Base-by-base conservation (phyloP, 768 basidiomycete genomes). In the Candolleomyces aberdarensis region DNA sequence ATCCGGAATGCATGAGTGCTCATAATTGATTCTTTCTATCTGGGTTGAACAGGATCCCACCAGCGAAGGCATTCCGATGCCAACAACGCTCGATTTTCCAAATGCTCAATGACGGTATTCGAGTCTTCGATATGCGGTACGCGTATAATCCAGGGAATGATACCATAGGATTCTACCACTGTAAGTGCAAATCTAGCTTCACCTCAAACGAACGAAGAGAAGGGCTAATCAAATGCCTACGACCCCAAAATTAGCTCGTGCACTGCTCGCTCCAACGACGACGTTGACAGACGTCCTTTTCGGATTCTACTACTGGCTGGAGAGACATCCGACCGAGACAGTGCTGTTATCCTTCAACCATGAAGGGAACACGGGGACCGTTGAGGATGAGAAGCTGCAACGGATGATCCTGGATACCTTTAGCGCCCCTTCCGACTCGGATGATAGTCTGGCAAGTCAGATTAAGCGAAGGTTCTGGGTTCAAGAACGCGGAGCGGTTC, bases 91-190 rank as follows among this genome's bases (percentile, higher is more conserved):
- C 80, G 14, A 71, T 81, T 48, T 65, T 81, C 11, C 76, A 80
- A 50, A 78, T 78, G 50, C 67, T 82, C 43, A 79, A 82, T 60
- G 79, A 77, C 44, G 80, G 80, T 5, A 76, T 83, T 44, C 78
- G 80, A n/a, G 78, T 78, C 3, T 82, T 83, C 48, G 82, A 83
- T 59, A 71, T 81, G 39, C 75, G 82, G 13, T 69, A 75, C 32
- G 79, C 80, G 0, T 81, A 80, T 63, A 81, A 83, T 62, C 80
- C 82, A 2, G 82, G 80, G 36, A 79, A 79, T 46, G 77, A 80
- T 57, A 80, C 80, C 9, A 75, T 83, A 51, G 81, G 81, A 5
- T 80, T 83, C 59, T 73, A 79, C 59, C 81, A 83, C 56, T 74
- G 81, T 81, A 66, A 11, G 69, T 68, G 6, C 10, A 14, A 11